These are phyloP conservation scores for Peronospora belbahrii DNA, from an alignment of 352 stramenopile species.

Conservation along the genomic window DNA sequence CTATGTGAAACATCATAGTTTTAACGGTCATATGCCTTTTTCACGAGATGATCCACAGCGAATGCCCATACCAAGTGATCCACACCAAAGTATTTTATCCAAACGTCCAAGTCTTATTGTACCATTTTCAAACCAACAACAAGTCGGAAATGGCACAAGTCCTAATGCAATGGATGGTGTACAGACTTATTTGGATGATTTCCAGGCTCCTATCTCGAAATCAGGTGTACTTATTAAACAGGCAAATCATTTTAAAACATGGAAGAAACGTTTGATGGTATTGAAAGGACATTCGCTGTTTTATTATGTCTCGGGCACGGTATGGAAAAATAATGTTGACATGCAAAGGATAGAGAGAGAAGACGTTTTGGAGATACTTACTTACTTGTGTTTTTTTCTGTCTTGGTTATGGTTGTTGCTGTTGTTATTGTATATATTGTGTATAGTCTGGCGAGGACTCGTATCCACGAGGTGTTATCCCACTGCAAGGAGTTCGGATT, in stretches of 20 bases:
- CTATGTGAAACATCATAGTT: conserved; percentile 60
- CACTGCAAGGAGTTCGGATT: conserved; percentile 67
- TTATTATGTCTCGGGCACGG: conserved; percentile 84
- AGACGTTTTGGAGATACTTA: no score
- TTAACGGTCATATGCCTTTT: conserved; percentile 66
- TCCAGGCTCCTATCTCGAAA: conserved; percentile 76
- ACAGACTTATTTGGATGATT: conserved; percentile 61
- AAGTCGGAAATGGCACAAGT: background rate
- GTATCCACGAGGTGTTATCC: conserved; percentile 76
- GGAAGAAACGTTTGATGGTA: conserved; percentile 86
- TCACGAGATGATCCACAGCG: conserved; percentile 24
- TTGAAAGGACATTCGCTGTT: conserved; percentile 83
- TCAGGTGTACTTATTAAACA: conserved; percentile 83
- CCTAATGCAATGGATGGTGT: conserved; percentile 12
- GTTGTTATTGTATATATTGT: no score
- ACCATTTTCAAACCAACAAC: conserved; percentile 39
- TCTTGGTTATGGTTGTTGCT: conserved; percentile 3
- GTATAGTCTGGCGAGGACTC: conserved; percentile 75
- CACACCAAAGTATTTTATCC: conserved; percentile 48
- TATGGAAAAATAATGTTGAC: no score
- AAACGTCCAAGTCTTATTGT: conserved; percentile 75
- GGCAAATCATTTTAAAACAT: conserved; percentile 85
- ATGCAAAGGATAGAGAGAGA: no score
- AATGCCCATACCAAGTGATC: conserved; percentile 11
- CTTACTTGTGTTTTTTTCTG: conserved; percentile 6